Conservation (phyloP, 176 grass and related monocot genomes). For the Musa schizocarpa region DNA sequence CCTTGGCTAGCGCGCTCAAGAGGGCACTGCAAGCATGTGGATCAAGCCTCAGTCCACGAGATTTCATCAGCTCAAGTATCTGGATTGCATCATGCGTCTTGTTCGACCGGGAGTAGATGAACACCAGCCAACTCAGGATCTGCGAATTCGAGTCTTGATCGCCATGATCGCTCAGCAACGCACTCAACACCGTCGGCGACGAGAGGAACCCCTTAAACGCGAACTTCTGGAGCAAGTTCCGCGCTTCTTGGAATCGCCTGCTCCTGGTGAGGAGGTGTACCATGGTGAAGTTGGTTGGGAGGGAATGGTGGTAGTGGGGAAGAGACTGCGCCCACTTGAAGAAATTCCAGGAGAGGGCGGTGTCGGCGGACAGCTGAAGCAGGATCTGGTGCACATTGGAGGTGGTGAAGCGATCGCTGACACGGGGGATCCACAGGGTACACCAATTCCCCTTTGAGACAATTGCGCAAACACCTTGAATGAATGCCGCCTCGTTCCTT, state of each 20-base stretch:
- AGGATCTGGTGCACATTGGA: constrained; percentile 29
- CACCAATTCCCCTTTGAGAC: constrained; percentile 28
- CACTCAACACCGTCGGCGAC: constrained; percentile 27
- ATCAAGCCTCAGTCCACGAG: constrained; percentile 26
- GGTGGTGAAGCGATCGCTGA: constrained; percentile 22
- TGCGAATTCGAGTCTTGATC: constrained; percentile 20
- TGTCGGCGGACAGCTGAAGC: constrained; percentile 25
- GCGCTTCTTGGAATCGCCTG: constrained; percentile 19
- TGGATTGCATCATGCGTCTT: constrained; percentile 35
- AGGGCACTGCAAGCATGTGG: constrained; percentile 55
- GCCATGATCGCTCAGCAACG: constrained; percentile 13
- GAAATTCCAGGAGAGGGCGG: constrained; percentile 31
- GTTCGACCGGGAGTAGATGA: constrained; percentile 24
- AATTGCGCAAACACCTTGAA: constrained; percentile 42
- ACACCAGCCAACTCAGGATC: constrained; percentile 32
- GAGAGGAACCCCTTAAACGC: constrained; percentile 33
- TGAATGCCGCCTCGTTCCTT: constrained; percentile 24
- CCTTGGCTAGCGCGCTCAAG: constrained; percentile 45
- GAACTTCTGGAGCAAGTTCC: constrained; percentile 30
- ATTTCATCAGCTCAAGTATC: constrained; percentile 33
- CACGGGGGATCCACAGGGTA: constrained; percentile 6
- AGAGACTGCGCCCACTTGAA: constrained; percentile 33
- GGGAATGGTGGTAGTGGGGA: constrained; percentile 41
- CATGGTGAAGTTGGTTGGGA: constrained; percentile 39
- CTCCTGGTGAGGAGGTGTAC: constrained; percentile 30